A percentile compares a stretch with the other conserved stretches of the same genome.
phyloP scores from a whole-genome alignment of 2,329 filamentous ascomycete species.

The Xenoacremonium recifei region DNA sequence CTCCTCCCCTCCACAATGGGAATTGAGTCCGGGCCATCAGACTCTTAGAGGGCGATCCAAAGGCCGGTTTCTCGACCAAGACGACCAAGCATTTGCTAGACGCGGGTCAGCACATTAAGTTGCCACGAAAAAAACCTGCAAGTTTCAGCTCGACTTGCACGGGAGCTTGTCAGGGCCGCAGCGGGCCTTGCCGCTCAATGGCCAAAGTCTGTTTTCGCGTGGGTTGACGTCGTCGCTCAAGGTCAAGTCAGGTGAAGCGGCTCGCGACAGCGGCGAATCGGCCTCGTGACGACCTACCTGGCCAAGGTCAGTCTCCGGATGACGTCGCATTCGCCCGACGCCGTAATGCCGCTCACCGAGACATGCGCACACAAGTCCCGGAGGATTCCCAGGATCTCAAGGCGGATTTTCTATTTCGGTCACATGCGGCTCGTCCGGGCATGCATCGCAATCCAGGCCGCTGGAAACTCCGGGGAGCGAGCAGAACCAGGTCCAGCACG shows the following conservation, averaged over 20 bases:
- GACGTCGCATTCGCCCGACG: conserved; percentile 11
- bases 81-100: no score
- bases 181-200: conserved; percentile 15
- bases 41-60: conserved; percentile 18
- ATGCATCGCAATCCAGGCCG: not conserved
- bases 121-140: conserved; percentile 21
- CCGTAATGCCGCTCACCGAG: not conserved
- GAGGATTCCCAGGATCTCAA: no score
- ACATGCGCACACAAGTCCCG: not conserved
- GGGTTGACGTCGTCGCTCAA: not conserved
- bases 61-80: conserved; percentile 13
- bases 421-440: not conserved
- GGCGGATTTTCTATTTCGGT: conserved; percentile 1
- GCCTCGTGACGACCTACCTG: conserved; percentile 14
- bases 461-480: not conserved
- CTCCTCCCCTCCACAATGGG: conserved; percentile 24
- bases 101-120: conserved; percentile 25
- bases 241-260: conserved; percentile 11
- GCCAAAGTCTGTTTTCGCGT: conserved; percentile 2
- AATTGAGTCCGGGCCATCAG: conserved; percentile 16
- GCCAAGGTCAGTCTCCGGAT: conserved; percentile 4
- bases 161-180: conserved; percentile 9
- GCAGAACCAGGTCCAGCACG: no score
- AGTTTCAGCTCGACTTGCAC: conserved; percentile 20
- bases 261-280: conserved; percentile 8